phyloP scores from a whole-genome alignment of 2,329 filamentous ascomycete species.

The Arthrocladium fulminans region DNA sequence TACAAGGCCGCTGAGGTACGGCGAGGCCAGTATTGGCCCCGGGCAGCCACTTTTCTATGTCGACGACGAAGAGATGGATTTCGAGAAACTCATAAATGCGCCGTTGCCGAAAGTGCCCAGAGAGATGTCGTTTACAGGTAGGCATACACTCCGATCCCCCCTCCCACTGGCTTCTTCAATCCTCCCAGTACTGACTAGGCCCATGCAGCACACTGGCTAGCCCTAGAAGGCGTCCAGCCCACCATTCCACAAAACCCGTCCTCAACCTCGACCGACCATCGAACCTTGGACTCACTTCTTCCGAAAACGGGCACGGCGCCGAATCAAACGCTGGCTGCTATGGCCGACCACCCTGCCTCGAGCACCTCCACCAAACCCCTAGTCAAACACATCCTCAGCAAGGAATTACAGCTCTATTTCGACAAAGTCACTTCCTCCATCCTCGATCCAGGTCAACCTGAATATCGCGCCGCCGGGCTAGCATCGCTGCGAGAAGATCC shows the following conservation, averaged over 20 bases:
- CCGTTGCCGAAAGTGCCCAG: conserved; percentile 88
- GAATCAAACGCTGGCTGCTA: conserved; percentile 73
- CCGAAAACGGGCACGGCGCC: conserved; percentile 78
- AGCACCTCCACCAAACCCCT: conserved; percentile 76
- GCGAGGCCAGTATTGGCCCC: conserved; percentile 85
- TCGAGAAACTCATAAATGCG: conserved; percentile 97
- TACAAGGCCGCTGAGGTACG: conserved; percentile 77
- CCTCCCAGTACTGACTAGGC: neutral
- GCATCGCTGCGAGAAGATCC: conserved; percentile 81
- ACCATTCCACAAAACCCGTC: conserved; percentile 87
- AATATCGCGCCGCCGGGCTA: conserved; percentile 76
- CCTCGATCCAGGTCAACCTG: conserved; percentile 77
- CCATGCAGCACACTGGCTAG: conserved; percentile 84
- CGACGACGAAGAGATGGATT: conserved; percentile 96
- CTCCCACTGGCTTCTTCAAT: too few relatives aligned
- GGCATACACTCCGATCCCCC: conserved; percentile 23
- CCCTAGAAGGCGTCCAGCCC: conserved; percentile 93
- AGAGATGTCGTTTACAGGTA: conserved; percentile 85
- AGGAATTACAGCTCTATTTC: conserved; percentile 93
- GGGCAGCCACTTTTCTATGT: conserved; percentile 95
- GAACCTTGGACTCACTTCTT: conserved; percentile 66
- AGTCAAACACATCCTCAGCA: conserved; percentile 92
- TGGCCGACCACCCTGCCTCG: conserved; percentile 67
- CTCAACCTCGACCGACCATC: conserved; percentile 64
- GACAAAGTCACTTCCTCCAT: conserved; percentile 87